These are phyloP conservation scores for Mariannaea sp. DNA, from an alignment of 2,329 filamentous ascomycete genomes.

Conservation along the genomic window DNA sequence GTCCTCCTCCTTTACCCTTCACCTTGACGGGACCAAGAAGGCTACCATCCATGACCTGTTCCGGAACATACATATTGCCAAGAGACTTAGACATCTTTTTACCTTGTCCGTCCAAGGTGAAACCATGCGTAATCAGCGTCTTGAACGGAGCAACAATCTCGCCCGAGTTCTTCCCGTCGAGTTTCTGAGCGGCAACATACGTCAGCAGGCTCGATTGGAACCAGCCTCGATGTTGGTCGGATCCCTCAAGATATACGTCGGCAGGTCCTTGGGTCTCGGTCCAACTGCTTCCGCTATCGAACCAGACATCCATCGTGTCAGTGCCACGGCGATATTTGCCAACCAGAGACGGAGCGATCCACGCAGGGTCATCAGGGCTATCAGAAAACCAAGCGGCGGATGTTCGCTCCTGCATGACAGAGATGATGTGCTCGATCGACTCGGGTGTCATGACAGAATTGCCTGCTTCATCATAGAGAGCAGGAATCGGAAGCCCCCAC, in stretches of 20 bases:
- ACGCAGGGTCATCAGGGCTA: slow-evolving; percentile 71
- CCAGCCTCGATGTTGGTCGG: slow-evolving; percentile 96
- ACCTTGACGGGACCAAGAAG: slow-evolving; percentile 72
- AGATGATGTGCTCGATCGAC: slow-evolving; percentile 83
- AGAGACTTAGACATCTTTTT: slow-evolving; percentile 99
- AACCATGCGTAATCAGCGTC: slow-evolving; percentile 92
- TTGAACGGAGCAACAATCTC: slow-evolving; percentile 70
- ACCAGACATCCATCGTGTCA: slow-evolving; percentile 99
- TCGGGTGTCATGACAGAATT: slow-evolving; percentile 79
- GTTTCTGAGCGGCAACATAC: slow-evolving; percentile 68
- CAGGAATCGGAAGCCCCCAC: slow-evolving; percentile 97
- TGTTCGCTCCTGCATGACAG: slow-evolving; percentile 74
- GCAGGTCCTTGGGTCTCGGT: slow-evolving; percentile 63
- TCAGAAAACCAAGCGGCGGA: slow-evolving; percentile 97
- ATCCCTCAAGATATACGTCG: slow-evolving; percentile 91
- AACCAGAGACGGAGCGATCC: slow-evolving; percentile 71
- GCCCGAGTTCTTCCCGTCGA: slow-evolving; percentile 36
- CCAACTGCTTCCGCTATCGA: slow-evolving; percentile 97
- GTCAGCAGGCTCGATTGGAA: slow-evolving; percentile 96
- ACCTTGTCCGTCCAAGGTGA: slow-evolving; percentile 86
- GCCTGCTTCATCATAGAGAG: slow-evolving; percentile 75
- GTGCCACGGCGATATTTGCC: slow-evolving; percentile 72
- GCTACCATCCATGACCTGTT: slow-evolving; percentile 83
- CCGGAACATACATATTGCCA: slow-evolving; percentile 82
- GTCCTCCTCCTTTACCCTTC: slow-evolving; percentile 54